Evolutionary conservation across 148 eudicot genomes (phyloP), one percentile per base, ranked within the genome.

Genomic region (Bassia scoparia): DNA sequence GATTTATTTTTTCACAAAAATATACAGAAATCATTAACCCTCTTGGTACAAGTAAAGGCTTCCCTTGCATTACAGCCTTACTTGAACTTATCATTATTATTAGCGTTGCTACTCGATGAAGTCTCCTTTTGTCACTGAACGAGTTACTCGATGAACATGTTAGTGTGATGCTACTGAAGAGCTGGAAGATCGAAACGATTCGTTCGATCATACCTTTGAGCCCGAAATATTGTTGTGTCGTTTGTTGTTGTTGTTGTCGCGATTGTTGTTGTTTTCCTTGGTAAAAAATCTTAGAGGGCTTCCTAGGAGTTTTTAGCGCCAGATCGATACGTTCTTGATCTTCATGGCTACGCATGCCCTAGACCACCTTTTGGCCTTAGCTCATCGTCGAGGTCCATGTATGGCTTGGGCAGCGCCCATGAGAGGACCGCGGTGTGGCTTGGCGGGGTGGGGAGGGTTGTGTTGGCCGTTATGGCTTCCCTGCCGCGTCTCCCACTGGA

Each of bases 401-500:
- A 73, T 13, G 87, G 87, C 30, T 60, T 85, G 0, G 87, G 85
- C 2, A 88, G 71, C 34, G 73, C 78, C 70, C 70, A 63, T 67
- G 87, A 75, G 26, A 83, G 84, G n/a, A 79, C 63, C 0, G 84
- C 79, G 0, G 92, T n/a, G 90, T 2, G 96, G 87, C n/a, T 2
- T 92, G 96, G 41, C 85, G 76, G 8, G 90, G 89, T 4, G 86
- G 87, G 18, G 30, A 2, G 61, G 52, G 27, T 80, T 77, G 4
- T 86, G 82, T 54, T 58, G 60, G 83, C 87, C 59, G 74, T 34
- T 6, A 80, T 85, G 6, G 96, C 82, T 44, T 82, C 97, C 97
- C 0, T 93, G 97, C 69, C 77, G 85, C 74, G 76, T 76, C 63
- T 91, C 97, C 97, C 97, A 91, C 20, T 76, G 60, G 65, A 91